Evolutionary conservation across 495 filamentous ascomycete genomes (phyloP).

Genomic region (Beverwykella pulmonaria): DNA sequence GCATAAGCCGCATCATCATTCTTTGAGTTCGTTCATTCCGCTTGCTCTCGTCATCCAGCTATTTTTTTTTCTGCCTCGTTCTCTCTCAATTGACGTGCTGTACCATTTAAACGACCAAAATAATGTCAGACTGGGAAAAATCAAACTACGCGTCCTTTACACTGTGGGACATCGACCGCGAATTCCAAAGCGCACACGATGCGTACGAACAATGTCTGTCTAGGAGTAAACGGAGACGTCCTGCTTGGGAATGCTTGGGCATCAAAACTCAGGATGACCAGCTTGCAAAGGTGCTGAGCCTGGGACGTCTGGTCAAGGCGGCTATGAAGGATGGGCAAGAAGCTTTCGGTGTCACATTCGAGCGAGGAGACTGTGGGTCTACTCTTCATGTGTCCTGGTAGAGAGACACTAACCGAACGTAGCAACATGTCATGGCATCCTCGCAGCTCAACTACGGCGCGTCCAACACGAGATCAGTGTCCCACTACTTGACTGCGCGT

Average conservation of each 20-base stretch:
- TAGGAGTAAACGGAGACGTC: slow-evolving; percentile 1
- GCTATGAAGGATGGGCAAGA: slow-evolving; percentile 16
- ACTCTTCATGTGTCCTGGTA: not conserved
- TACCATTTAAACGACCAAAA: not conserved
- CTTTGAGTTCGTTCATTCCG: not conserved
- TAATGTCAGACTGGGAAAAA: slow-evolving; percentile 20
- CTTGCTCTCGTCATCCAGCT: not conserved
- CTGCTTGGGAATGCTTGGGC: slow-evolving; percentile 14
- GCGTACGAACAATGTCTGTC: slow-evolving; percentile 30
- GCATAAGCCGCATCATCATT: not conserved
- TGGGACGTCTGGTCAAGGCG: slow-evolving; percentile 14
- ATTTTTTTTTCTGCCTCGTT: not conserved
- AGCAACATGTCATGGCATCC: slow-evolving; percentile 29
- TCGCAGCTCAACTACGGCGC: slow-evolving; percentile 27
- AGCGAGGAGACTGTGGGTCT: slow-evolving; percentile 30
- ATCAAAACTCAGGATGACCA: slow-evolving; percentile 10
- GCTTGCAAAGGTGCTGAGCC: slow-evolving; percentile 9
- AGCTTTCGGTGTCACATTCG: slow-evolving; percentile 18
- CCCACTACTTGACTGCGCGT: slow-evolving; percentile 20
- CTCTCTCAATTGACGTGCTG: not conserved
- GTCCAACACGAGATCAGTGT: slow-evolving; percentile 27
- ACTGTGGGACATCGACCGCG: slow-evolving; percentile 36
- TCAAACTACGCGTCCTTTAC: slow-evolving; percentile 20
- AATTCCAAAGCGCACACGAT: slow-evolving; percentile 29
- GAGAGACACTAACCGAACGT: not conserved